Evolutionary conservation across 2,329 filamentous ascomycete species (phyloP), one percentile per base, ranked within the genome.

Genomic region (Plectosphaerella sp.): DNA sequence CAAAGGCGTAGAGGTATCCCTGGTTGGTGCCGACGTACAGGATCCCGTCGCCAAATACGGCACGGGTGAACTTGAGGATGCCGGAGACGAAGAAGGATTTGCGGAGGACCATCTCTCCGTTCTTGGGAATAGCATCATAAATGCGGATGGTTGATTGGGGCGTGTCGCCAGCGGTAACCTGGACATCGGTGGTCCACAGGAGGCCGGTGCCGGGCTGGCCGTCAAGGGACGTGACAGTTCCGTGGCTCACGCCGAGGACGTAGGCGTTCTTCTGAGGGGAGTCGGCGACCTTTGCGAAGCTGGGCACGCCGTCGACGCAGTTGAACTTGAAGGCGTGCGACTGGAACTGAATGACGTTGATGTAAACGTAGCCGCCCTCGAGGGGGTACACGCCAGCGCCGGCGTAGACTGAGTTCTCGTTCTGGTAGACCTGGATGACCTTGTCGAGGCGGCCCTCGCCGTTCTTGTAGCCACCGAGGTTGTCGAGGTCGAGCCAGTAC

Each of bases 291-390:
- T 78, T 76, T 18, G 76, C 73, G 47, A 83, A 82, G 6, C 71
- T 70, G 1, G 79, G 75, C 14, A 75, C 69, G 6, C 78, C 78
- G n/a, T 67, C 64, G 54, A 71, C 67, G 61, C 77, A 82, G 3
- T 74, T 72, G 59, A 83, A 83, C 57, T 82, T 78, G 69, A 82
- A 83, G 14, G 80, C 77, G 49, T 78, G 73, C 0, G 78, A 78
- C n/a, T 73, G 71, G 57, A 76, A 77, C 58, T 77, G 72, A 50
- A 82, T 80, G 4, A 81, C 68, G 20, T 72, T 73, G 59, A 75
- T 72, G 58, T 76, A 77, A 36, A 77, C 66, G 54, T 74, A 77
- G 0, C 74, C 74, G 2, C 74, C 74, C 28, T 77, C 74, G 0
- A 76, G 60, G 1, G 74, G 74, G 55, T 75, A 76, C 1, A 74